Percentiles rank a stretch among this genome's conserved stretches.
These are phyloP conservation scores for Chalciporus piperatus DNA, from an alignment of 768 basidiomycete genomes.

Conservation along the genomic window DNA sequence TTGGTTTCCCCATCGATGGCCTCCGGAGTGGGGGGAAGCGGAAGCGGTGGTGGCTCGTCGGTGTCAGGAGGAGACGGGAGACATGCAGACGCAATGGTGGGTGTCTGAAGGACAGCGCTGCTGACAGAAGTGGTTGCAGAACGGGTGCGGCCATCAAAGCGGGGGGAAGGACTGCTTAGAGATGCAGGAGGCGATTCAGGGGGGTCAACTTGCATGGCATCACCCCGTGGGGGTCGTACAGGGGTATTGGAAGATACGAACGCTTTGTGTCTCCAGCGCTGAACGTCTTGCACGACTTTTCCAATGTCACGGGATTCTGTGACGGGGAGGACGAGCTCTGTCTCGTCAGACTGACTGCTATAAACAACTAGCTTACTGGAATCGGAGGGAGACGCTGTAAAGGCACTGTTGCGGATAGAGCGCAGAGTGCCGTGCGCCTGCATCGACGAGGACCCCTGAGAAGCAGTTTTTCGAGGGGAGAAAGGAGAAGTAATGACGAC, in stretches of 20 bases:
- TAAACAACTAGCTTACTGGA: constrained; percentile 42
- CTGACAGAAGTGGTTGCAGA: constrained; percentile 4
- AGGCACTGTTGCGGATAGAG: not conserved
- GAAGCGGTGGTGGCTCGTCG: constrained; percentile 15
- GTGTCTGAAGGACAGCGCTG: constrained; percentile 9
- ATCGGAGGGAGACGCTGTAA: constrained; percentile 16
- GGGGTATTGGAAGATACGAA: constrained; percentile 15
- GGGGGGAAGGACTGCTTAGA: not conserved
- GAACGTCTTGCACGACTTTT: constrained; percentile 37
- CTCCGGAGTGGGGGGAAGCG: constrained; percentile 31
- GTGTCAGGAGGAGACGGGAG: constrained; percentile 27
- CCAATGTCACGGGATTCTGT: constrained; percentile 26
- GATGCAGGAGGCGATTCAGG: not conserved
- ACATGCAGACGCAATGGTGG: constrained; percentile 8
- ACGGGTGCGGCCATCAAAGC: constrained; percentile 8
- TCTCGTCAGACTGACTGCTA: constrained; percentile 68
- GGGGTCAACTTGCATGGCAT: constrained; percentile 18
- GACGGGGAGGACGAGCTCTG: constrained; percentile 44
- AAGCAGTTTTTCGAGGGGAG: constrained; percentile 37
- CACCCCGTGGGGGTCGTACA: not conserved
- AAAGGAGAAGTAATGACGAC: constrained; percentile 12
- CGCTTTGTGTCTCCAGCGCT: constrained; percentile 41
- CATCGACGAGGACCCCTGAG: constrained; percentile 1
- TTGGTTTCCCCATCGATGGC: constrained; percentile 38
- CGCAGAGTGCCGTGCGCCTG: constrained; percentile 4